A percentile compares a stretch with the other conserved stretches of the same genome.
phyloP scores from a whole-genome alignment of 768 basidiomycete species.

The Leucosporidium scottii region DNA sequence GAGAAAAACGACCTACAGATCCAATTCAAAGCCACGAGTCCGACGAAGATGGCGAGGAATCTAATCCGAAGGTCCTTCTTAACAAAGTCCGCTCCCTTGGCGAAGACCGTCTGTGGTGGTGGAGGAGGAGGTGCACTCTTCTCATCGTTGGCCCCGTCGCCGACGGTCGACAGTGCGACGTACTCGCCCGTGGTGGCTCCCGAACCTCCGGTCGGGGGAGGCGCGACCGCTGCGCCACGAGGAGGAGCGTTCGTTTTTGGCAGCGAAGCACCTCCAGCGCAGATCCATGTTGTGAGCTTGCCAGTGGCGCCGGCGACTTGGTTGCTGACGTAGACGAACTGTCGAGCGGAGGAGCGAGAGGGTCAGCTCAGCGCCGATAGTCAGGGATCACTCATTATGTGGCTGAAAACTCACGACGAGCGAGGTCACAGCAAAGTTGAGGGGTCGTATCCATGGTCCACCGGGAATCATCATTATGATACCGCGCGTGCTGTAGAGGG shows the following conservation, averaged over 20 bases:
- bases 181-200: conserved; percentile 12
- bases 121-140: conserved; percentile 33
- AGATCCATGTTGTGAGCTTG: conserved; percentile 55
- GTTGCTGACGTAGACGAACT: conserved; percentile 72
- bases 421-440: conserved; percentile 70
- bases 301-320: conserved; percentile 68
- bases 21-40: conserved; percentile 62
- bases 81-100: conserved; percentile 36
- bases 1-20: conserved; percentile 46
- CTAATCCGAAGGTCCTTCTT: conserved; percentile 48
- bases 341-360: too few relatives aligned
- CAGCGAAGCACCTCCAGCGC: conserved; percentile 36
- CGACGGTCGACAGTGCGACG: conserved; percentile 25
- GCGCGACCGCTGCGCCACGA: conserved; percentile 10
- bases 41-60: conserved; percentile 45
- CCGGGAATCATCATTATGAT: conserved; percentile 73
- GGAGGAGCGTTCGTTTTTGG: conserved; percentile 33
- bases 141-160: conserved; percentile 32
- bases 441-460: conserved; percentile 55
- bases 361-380: background rate
- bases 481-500: conserved; percentile 39
- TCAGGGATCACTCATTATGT: too few relatives aligned
- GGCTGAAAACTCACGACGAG: conserved; percentile 49
- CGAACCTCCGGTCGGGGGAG: background rate
- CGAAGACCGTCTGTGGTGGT: conserved; percentile 1